Percentiles rank a stretch among this genome's conserved stretches.
Evolutionary conservation across 108 stramenopile species (phyloP).

Genomic region (Cyclotella cryptica): DNA sequence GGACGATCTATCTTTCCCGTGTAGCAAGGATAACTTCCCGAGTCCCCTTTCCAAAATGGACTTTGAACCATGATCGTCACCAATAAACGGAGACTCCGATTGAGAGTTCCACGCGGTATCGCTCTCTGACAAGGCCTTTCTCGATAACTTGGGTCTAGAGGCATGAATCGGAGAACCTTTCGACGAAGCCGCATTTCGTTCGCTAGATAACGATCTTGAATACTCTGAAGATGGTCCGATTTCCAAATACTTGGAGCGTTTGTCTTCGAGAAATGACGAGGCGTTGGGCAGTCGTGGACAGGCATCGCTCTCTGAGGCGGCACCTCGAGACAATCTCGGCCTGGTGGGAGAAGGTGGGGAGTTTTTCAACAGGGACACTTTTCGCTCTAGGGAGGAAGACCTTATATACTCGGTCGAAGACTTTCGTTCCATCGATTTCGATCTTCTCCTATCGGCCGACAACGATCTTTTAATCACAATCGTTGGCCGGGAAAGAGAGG

Average conservation of each 20-base stretch:
- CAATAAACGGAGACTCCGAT: not conserved
- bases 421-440: not conserved
- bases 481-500: not conserved
- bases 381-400: not conserved
- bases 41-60: slow-evolving; percentile 8
- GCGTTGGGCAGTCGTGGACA: too few species aligned
- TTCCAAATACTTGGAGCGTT: not conserved
- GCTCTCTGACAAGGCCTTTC: slow-evolving; percentile 1
- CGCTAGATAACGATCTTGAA: not conserved
- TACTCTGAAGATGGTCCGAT: not conserved
- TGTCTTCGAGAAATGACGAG: not conserved
- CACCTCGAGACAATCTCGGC: not conserved
- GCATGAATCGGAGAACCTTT: not conserved
- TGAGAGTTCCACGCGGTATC: not conserved
- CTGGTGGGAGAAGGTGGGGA: not conserved
- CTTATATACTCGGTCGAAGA: not conserved
- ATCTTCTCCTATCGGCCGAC: not conserved
- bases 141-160: not conserved
- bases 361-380: not conserved
- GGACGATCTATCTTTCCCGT: not conserved
- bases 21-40: slow-evolving; percentile 1
- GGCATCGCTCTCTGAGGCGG: not conserved
- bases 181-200: not conserved
- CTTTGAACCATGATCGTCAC: not conserved
- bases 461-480: slow-evolving; percentile 1